phyloP scores from a whole-genome alignment of 2,329 filamentous ascomycete species.

The Pseudogymnoascus sp. region DNA sequence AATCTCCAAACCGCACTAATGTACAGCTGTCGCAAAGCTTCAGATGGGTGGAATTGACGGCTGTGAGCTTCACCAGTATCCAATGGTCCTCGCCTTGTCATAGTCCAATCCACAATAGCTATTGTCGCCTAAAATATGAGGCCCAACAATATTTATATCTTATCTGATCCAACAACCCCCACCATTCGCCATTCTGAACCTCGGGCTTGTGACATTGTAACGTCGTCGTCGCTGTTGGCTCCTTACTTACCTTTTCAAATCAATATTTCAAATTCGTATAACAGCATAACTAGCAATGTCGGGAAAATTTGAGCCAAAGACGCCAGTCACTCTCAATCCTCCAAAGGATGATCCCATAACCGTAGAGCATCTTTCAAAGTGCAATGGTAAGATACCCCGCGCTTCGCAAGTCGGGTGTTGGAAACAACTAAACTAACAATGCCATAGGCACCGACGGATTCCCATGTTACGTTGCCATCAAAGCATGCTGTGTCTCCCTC shows the following conservation, averaged over 20 bases:
- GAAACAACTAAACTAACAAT: not conserved
- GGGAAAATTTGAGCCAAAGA: constrained; percentile 71
- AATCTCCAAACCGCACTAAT: not conserved
- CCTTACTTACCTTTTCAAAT: not conserved
- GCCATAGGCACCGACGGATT: constrained; percentile 53
- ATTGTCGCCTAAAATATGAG: not conserved
- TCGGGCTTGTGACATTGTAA: not conserved
- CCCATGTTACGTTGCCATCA: constrained; percentile 63
- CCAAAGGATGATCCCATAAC: constrained; percentile 85
- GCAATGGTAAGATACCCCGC: constrained; percentile 59
- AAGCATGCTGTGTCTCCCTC: constrained; percentile 36
- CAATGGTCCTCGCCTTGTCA: not conserved
- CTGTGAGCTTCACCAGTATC: not conserved
- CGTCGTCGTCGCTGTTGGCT: not conserved
- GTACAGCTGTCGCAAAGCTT: not conserved
- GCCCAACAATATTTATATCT: not conserved
- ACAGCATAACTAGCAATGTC: constrained; percentile 36
- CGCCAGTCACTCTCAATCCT: constrained; percentile 64
- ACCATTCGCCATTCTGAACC: constrained; percentile 3
- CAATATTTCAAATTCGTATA: not conserved
- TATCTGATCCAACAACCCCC: constrained; percentile 7
- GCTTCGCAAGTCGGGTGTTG: not conserved
- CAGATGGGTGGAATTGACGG: constrained; percentile 1
- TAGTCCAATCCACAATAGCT: not conserved
- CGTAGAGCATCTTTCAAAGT: constrained; percentile 69